Evolutionary conservation across 2,329 filamentous ascomycete species (phyloP), one percentile per base, ranked within the genome.

Genomic region (Capronia americana): DNA sequence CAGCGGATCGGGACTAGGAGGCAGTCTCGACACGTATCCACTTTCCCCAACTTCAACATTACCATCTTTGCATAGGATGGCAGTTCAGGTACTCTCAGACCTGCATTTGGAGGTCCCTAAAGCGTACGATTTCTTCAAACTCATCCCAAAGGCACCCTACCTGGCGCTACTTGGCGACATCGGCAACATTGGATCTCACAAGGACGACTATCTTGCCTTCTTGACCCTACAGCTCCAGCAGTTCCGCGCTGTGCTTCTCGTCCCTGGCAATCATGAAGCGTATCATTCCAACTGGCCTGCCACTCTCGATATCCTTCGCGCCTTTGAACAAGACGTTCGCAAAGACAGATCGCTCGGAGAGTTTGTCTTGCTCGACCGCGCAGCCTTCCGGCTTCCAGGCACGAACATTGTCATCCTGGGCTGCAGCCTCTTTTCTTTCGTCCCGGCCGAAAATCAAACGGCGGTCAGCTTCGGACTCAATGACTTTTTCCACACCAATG

Each of bases 91-190:
- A 55, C 64, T 87, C n/a, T 87, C 85, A 0, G 86, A 88, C 73
- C 77, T 88, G 3, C 86, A 88, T 67, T 78, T 88, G 7, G 85
- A 88, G 71, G 71, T 73, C 8, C 79, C 81, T 0, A 77, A 79
- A 51, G 75, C 77, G 20, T 88, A 88, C 73, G 81, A 85, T 68
- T 24, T 77, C 26, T 88, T 84, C 70, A 30, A 30, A 17, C 82
- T 87, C 24, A 57, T 71, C 0, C 80, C 82, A 1, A 77, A 75
- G 57, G 82, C 85, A 1, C 82, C 83, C 0, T 80, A 83, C 64
- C 78, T 88, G 1, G 85, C 84, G 0, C 78, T 88, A 0, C 78
- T 88, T 0, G 86, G 86, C 24, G 85, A 88, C 69, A 84, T 88
- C 58, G 86, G 85, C 54, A 80, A 81, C 63, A 67, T 76, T 8